Percentiles rank a stretch among this genome's conserved stretches.
These are phyloP conservation scores for Agaricus bisporus DNA, from an alignment of 768 basidiomycete species.

Conservation along the genomic window DNA sequence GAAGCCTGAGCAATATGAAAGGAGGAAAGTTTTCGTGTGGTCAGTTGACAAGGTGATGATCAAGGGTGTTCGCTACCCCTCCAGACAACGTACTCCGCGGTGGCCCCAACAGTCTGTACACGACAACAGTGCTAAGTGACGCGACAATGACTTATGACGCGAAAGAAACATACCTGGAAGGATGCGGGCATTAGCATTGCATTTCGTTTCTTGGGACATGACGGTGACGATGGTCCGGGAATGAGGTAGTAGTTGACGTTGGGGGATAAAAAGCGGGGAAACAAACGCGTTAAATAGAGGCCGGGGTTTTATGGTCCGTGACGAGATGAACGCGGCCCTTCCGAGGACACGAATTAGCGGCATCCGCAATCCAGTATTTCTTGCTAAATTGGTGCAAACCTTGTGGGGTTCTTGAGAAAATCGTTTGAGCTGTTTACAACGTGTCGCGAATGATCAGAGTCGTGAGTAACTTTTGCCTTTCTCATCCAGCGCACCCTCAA, in stretches of 20 bases:
- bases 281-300: neutral
- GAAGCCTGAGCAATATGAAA: slow-evolving; percentile 53
- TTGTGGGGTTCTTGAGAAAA: slow-evolving; percentile 2
- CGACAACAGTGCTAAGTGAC: neutral
- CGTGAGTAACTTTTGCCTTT: no score
- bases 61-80: neutral
- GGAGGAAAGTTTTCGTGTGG: neutral
- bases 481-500: no score
- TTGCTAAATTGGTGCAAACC: neutral
- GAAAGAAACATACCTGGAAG: slow-evolving; percentile 26
- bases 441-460: no score
- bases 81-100: slow-evolving; percentile 34
- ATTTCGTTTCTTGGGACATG: slow-evolving; percentile 2
- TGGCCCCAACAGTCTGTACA: slow-evolving; percentile 63
- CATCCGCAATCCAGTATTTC: neutral
- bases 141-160: slow-evolving; percentile 2
- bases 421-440: no score
- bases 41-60: neutral
- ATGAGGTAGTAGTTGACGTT: neutral
- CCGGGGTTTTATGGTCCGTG: slow-evolving; percentile 5
- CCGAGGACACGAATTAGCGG: neutral
- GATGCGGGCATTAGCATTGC: slow-evolving; percentile 3
- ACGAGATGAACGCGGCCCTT: neutral
- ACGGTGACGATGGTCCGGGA: neutral
- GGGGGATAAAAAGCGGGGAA: neutral